These are phyloP conservation scores for Hebeloma cylindrosporum DNA, from an alignment of 768 basidiomycete genomes.

Conservation along the genomic window DNA sequence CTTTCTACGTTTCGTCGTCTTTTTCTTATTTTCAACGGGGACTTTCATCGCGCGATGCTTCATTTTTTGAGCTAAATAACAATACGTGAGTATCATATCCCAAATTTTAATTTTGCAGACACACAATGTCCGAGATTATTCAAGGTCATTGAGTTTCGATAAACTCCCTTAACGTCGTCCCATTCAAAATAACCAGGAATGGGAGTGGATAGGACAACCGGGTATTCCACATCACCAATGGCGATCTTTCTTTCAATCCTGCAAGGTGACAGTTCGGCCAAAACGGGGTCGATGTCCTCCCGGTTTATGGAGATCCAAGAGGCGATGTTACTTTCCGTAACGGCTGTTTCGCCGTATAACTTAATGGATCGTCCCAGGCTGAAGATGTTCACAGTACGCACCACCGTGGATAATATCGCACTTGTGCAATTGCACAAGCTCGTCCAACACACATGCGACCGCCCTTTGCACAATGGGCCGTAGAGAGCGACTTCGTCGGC, in stretches of 20 bases:
- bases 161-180: neutral
- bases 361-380: too few relatives aligned
- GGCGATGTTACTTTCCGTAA: slow-evolving; percentile 7
- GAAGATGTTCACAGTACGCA: neutral
- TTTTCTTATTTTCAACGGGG: too few relatives aligned
- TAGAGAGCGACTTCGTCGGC: neutral
- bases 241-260: neutral
- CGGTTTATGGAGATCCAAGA: neutral
- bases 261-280: neutral
- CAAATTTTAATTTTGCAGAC: neutral
- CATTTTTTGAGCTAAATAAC: neutral
- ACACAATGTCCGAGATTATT: neutral
- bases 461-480: slow-evolving; percentile 11
- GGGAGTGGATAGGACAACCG: neutral
- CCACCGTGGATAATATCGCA: slow-evolving; percentile 6
- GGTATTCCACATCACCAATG: neutral
- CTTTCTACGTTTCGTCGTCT: too few relatives aligned
- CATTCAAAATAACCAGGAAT: neutral
- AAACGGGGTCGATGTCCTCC: neutral
- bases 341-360: neutral
- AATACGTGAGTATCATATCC: neutral
- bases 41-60: too few relatives aligned
- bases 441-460: slow-evolving; percentile 3
- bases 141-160: neutral
- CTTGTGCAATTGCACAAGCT: slow-evolving; percentile 2